Evolutionary conservation across 306 rosid genomes (phyloP).

Genomic region (Cicer yamashitae): DNA sequence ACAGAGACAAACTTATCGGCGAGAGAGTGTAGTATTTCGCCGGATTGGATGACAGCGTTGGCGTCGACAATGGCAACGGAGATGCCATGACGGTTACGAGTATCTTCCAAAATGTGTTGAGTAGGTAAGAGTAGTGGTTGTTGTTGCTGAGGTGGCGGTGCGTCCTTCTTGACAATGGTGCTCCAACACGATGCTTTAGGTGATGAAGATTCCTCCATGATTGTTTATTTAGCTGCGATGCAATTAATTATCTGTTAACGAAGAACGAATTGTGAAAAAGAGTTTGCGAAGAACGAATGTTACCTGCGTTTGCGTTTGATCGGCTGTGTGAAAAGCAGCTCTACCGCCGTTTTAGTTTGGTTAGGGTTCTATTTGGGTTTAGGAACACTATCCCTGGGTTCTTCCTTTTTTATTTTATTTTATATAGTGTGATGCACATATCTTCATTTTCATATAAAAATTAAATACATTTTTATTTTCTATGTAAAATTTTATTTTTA

Average conservation of each 20-base stretch:
- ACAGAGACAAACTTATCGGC: constrained; percentile 85
- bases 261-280: not conserved
- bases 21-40: constrained; percentile 61
- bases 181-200: constrained; percentile 59
- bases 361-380: too few relatives aligned
- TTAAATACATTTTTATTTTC: too few relatives aligned
- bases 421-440: too few relatives aligned
- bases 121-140: constrained; percentile 39
- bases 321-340: too few relatives aligned
- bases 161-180: constrained; percentile 65
- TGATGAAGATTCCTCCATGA: constrained; percentile 53
- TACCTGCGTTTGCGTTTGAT: not conserved
- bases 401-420: too few relatives aligned
- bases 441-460: too few relatives aligned
- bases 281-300: not conserved
- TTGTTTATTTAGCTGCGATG: not conserved
- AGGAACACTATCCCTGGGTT: too few relatives aligned
- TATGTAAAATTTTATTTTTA: too few relatives aligned
- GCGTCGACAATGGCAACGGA: constrained; percentile 82
- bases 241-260: not conserved
- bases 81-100: constrained; percentile 65
- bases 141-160: constrained; percentile 51
- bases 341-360: too few relatives aligned
- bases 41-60: constrained; percentile 77
- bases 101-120: constrained; percentile 52